Percentiles rank a stretch among this genome's conserved stretches.
Evolutionary conservation across 83 land plant genomes (phyloP).

Genomic region (Picea abies): DNA sequence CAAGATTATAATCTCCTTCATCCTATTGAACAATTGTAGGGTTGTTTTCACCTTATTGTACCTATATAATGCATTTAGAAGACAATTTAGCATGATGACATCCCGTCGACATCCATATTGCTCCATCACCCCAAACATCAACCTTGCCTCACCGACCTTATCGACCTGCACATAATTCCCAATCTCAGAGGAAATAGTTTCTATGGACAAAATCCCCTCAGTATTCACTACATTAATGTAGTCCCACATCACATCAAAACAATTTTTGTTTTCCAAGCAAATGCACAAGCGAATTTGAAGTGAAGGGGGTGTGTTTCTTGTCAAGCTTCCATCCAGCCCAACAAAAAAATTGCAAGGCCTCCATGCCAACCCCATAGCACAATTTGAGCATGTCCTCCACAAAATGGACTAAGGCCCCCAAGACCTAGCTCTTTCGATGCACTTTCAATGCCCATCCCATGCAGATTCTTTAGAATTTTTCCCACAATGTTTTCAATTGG

Average conservation of each 20-base stretch:
- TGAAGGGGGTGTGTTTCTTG: constrained; percentile 20
- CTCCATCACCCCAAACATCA: constrained; percentile 17
- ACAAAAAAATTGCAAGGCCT: constrained; percentile 21
- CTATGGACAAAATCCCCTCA: constrained; percentile 18
- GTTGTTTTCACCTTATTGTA: constrained; percentile 18
- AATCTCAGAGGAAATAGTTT: constrained; percentile 21
- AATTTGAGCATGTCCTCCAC: constrained; percentile 28
- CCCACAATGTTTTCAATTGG: neutral
- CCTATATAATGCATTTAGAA: constrained; percentile 30
- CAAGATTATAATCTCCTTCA: constrained; percentile 24
- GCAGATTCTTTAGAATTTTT: constrained; percentile 15
- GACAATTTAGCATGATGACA: constrained; percentile 21
- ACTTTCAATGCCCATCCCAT: neutral
- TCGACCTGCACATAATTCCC: neutral
- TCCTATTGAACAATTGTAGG: constrained; percentile 16
- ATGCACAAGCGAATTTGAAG: constrained; percentile 30
- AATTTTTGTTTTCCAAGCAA: constrained; percentile 24
- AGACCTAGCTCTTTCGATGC: constrained; percentile 6
- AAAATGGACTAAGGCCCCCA: neutral
- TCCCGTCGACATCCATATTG: constrained; percentile 22
- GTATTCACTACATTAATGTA: constrained; percentile 10
- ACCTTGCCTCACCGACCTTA: constrained; percentile 19
- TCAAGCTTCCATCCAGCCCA: constrained; percentile 13
- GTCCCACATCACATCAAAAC: constrained; percentile 31
- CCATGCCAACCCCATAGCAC: constrained; percentile 19